phyloP scores from a whole-genome alignment of 2,329 filamentous ascomycete species.

The Monilinia polystroma region DNA sequence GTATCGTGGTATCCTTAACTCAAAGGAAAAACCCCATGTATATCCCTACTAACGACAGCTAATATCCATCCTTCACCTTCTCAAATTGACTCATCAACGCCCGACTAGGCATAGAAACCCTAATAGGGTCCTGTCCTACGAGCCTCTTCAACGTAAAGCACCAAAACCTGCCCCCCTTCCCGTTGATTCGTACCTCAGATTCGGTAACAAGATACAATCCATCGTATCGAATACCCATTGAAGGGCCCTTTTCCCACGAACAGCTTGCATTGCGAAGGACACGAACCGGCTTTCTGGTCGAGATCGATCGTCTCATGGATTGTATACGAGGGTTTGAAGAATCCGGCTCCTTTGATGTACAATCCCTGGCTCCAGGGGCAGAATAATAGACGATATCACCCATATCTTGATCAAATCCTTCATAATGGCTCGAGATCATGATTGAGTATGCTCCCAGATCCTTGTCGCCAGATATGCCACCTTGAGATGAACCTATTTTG shows the following conservation, averaged over 20 bases:
- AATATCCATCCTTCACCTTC: constrained; percentile 13
- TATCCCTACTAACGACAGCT: background rate
- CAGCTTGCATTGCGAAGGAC: background rate
- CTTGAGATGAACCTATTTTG: background rate
- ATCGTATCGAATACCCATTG: background rate
- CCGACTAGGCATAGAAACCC: background rate
- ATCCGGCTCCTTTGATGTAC: background rate
- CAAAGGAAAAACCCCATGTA: too few relatives aligned
- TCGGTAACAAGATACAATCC: background rate
- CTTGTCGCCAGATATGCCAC: background rate
- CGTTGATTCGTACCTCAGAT: background rate
- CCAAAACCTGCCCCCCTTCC: background rate
- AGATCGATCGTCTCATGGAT: background rate
- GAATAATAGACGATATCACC: background rate
- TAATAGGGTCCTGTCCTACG: background rate
- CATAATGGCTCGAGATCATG: background rate
- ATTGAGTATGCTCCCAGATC: background rate
- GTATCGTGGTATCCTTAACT: too few relatives aligned
- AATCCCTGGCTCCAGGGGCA: background rate
- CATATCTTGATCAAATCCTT: background rate
- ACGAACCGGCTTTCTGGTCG: background rate
- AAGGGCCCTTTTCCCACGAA: background rate
- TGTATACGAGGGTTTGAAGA: background rate
- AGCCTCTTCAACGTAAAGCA: background rate
- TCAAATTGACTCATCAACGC: background rate